These are phyloP conservation scores for Agapanthus africanus DNA, from an alignment of 106 monocot genomes.

Conservation along the genomic window DNA sequence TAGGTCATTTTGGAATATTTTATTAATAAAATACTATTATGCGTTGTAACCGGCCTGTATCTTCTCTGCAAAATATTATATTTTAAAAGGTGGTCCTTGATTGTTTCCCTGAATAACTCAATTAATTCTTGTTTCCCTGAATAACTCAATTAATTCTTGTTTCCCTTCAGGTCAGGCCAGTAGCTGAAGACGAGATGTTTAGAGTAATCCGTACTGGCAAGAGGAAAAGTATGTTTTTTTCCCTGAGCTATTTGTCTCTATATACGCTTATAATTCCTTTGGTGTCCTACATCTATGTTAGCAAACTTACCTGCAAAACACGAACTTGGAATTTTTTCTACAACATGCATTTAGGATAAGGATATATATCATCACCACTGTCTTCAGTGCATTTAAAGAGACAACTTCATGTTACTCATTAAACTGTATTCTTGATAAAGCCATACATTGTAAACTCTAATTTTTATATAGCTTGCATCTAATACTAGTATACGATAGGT, in stretches of 20 bases:
- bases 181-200: conserved; percentile 96
- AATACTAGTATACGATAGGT: too few relatives aligned
- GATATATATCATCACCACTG: not conserved
- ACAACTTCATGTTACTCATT: not conserved
- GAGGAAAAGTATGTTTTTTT: conserved; percentile 60
- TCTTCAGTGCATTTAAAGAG: not conserved
- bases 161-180: conserved; percentile 79
- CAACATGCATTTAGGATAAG: not conserved
- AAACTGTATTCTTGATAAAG: not conserved
- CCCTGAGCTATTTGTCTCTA: not conserved
- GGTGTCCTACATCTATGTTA: not conserved
- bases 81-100: too few relatives aligned
- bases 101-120: too few relatives aligned
- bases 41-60: too few relatives aligned
- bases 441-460: not conserved
- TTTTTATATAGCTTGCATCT: too few relatives aligned
- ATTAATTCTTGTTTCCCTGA: too few relatives aligned
- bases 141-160: too few relatives aligned
- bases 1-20: too few relatives aligned
- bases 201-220: conserved; percentile 86
- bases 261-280: not conserved
- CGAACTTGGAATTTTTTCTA: not conserved
- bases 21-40: too few relatives aligned
- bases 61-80: too few relatives aligned
- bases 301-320: not conserved